Evolutionary conservation across 306 rosid species (phyloP), one percentile per base, ranked within the genome.

Genomic region (Cucurbita pepo): DNA sequence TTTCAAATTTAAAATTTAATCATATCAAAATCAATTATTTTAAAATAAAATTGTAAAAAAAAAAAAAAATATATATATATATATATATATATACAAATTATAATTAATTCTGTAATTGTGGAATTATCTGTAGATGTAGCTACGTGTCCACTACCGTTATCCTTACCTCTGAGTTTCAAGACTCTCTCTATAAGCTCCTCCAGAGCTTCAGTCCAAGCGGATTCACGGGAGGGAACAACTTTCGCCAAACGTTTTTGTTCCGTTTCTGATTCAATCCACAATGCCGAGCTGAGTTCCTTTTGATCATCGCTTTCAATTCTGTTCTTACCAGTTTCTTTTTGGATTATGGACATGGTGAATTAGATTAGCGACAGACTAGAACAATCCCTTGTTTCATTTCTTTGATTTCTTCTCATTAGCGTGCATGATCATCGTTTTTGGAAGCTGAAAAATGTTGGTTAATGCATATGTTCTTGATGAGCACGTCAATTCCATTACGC

Each of bases 371-470:
- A 69, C 15, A 48, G 22, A 25, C 2, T 69, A 25, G 22, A 45
- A 14, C 19, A 13, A 51, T 69, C 15, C 44, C 25, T 15, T 10
- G 9, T 50, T 47, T 67, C 18, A 47, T 69, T 22, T n/a, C 45
- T 69, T 22, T 22, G 4, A 47, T 67, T 47, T 67, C 40, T 30
- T 47, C 72, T 22, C 7, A 22, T 50, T 69, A 21, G 5, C 44
- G 5, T 50, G 58, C 57, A 48, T 50, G 30, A 6, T 10, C 18
- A 3, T 36, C 12, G 57, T 45, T 3, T 48, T 48, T 76, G 64
- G 76, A 56, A 73, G 60, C 82, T 82, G 80, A 82, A 89, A 79
- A 79, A 89, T 89, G 96, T 79, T 71, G 87, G 78, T 56, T 80
- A 48, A 48, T 73, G 56, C 76, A 75, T 59, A 72, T 77, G 82